Evolutionary conservation across 2,329 filamentous ascomycete genomes (phyloP), one percentile per base, ranked within the genome.

Genomic region (Colletotrichum spaethianum): DNA sequence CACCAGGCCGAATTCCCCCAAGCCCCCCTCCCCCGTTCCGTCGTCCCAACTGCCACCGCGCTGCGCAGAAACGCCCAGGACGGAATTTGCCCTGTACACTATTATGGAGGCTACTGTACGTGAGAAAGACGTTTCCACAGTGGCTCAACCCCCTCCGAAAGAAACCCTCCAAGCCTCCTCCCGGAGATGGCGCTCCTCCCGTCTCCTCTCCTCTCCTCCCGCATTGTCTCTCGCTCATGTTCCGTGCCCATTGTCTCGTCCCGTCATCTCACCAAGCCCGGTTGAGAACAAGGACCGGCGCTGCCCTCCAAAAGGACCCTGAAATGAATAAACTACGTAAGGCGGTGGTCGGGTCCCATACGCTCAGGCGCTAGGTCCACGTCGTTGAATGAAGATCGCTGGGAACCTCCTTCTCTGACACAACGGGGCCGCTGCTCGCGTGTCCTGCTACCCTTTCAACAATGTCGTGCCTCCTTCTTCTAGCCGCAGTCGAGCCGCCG

Each of bases 311-410:
- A 67, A 57, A 68, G 38, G 50, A 72, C 69, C 69, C 69, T 72
- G 69, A 63, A 68, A 72, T 72, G 57, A 68, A 66, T 38, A 44
- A 56, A 28, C 63, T 68, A 72, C 69, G 64, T 68, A 62, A 59
- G 62, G 62, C 57, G 33, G 33, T 61, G 56, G 33, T 50, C 46
- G 38, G 55, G 44, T 28, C 63, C 23, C 18, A n/a, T 9, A 26
- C 56, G 18, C 42, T 33, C 50, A 53, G 28, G 28, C 68, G 68
- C 63, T 71, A 67, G 31, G 40, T 53, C 63, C 48, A 31, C 46
- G 23, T 40, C 14, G 63, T 67, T 59, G 62, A 46, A 67, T 70
- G 46, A 62, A 70, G 55, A 61, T 70, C 68, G 55, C 63, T 71
- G 57, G 69, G 50, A 44, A 62, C 50, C 50, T 68, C 57, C 69